Evolutionary conservation across 2,329 filamentous ascomycete species (phyloP).

Genomic region (Phaeosphaeriaceae sp.): DNA sequence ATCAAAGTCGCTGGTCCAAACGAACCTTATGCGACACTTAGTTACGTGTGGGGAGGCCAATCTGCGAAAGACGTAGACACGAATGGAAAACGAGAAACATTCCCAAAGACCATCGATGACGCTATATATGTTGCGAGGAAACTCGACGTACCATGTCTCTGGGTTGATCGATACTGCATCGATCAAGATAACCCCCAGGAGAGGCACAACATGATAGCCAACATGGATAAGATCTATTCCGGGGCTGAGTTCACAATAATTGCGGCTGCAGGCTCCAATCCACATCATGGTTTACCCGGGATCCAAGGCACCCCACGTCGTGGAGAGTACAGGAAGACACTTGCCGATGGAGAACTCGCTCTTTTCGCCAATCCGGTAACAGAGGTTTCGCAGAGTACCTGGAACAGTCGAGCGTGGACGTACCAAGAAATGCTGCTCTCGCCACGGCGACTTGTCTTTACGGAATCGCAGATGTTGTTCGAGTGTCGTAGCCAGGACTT

Average conservation of each 20-base stretch:
- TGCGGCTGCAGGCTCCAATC: conserved; percentile 7
- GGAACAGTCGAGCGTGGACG: neutral
- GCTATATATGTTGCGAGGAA: neutral
- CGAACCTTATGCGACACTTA: neutral
- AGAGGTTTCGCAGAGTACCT: neutral
- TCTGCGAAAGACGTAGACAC: too few relatives aligned
- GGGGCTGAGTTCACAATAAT: conserved; percentile 16
- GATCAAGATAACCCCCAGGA: conserved; percentile 5
- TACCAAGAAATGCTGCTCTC: neutral
- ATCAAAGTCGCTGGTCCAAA: neutral
- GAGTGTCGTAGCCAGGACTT: too few relatives aligned
- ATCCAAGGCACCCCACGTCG: neutral
- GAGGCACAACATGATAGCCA: conserved; percentile 7
- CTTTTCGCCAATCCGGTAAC: neutral
- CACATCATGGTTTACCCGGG: conserved; percentile 6
- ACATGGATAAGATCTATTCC: conserved; percentile 19
- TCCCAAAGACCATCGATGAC: neutral
- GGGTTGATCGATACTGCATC: neutral
- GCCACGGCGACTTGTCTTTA: too few relatives aligned
- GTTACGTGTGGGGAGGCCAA: neutral
- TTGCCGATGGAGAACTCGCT: neutral
- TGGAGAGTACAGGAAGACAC: neutral
- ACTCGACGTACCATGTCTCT: neutral
- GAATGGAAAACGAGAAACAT: too few relatives aligned
- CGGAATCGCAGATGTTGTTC: too few relatives aligned